phyloP scores from a whole-genome alignment of 108 stramenopile species.

The Epithemia pelagica region DNA sequence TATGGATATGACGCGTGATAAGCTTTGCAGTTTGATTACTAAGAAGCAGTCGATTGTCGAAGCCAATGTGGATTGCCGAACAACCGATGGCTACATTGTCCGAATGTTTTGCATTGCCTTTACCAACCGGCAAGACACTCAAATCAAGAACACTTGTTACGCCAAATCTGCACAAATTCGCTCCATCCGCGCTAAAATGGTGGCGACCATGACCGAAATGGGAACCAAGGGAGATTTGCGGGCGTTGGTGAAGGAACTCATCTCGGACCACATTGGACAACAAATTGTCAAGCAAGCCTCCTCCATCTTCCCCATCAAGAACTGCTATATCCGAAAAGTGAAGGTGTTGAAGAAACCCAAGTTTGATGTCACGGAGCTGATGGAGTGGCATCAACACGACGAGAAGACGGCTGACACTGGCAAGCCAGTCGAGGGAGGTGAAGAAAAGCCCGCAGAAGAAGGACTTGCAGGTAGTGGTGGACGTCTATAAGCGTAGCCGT shows the following conservation, averaged over 20 bases:
- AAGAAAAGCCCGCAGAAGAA: slow-evolving; percentile 43
- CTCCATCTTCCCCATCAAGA: slow-evolving; percentile 96
- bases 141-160: slow-evolving; percentile 97
- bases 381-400: slow-evolving; percentile 98
- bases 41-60: slow-evolving; percentile 99
- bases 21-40: slow-evolving; percentile 97
- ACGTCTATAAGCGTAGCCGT: slow-evolving; percentile 64
- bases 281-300: slow-evolving; percentile 87
- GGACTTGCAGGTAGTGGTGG: slow-evolving; percentile 87
- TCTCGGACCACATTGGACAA: slow-evolving; percentile 89
- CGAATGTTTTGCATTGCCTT: slow-evolving; percentile 99
- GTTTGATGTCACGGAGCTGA: slow-evolving; percentile 98
- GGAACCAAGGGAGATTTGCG: slow-evolving; percentile 98
- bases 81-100: slow-evolving; percentile 97
- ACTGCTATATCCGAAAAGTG: slow-evolving; percentile 99
- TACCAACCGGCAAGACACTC: slow-evolving; percentile 93
- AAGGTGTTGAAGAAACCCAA: slow-evolving; percentile 99
- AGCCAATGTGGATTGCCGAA: slow-evolving; percentile 95
- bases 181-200: slow-evolving; percentile 97
- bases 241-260: slow-evolving; percentile 95
- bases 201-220: slow-evolving; percentile 89
- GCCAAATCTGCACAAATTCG: slow-evolving; percentile 94
- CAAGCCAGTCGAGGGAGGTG: slow-evolving; percentile 45
- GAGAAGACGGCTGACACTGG: slow-evolving; percentile 80
- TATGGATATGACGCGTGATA: slow-evolving; percentile 99